These are phyloP conservation scores for Rhodotorula sphaerocarpa DNA, from an alignment of 768 basidiomycete species.

Conservation along the genomic window DNA sequence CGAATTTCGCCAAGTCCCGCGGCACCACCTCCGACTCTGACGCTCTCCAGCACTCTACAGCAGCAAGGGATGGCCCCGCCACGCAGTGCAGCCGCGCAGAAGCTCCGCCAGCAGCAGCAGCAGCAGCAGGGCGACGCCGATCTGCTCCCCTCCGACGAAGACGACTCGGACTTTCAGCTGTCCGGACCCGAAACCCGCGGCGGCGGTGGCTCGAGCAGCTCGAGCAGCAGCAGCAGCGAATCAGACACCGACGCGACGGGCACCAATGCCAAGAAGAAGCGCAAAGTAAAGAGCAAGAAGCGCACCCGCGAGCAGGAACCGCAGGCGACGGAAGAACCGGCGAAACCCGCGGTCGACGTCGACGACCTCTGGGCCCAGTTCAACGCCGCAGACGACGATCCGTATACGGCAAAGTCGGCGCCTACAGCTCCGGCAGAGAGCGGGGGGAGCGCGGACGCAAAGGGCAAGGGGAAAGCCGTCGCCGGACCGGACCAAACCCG, in stretches of 20 bases:
- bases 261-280: neutral
- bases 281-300: too few relatives aligned
- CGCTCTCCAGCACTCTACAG: neutral
- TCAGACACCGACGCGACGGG: slow-evolving; percentile 14
- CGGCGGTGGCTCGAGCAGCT: too few relatives aligned
- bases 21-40: too few relatives aligned
- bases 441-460: neutral
- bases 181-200: neutral
- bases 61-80: slow-evolving; percentile 18
- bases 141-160: slow-evolving; percentile 28
- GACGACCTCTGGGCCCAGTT: slow-evolving; percentile 37
- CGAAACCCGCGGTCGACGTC: neutral
- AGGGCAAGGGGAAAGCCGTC: slow-evolving; percentile 12
- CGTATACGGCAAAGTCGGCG: neutral
- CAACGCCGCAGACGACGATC: slow-evolving; percentile 13
- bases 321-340: too few relatives aligned
- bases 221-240: too few relatives aligned
- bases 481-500: too few relatives aligned
- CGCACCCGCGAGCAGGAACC: slow-evolving; percentile 25
- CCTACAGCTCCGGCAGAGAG: neutral
- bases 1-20: neutral
- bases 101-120: neutral
- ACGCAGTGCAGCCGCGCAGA: neutral
- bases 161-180: slow-evolving; percentile 25
- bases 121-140: slow-evolving; percentile 15